A percentile compares a stretch with the other conserved stretches of the same genome.
Conservation (phyloP, 1,139 yeast genomes). For the Hemisphaericaspora lyxosophila region DNA sequence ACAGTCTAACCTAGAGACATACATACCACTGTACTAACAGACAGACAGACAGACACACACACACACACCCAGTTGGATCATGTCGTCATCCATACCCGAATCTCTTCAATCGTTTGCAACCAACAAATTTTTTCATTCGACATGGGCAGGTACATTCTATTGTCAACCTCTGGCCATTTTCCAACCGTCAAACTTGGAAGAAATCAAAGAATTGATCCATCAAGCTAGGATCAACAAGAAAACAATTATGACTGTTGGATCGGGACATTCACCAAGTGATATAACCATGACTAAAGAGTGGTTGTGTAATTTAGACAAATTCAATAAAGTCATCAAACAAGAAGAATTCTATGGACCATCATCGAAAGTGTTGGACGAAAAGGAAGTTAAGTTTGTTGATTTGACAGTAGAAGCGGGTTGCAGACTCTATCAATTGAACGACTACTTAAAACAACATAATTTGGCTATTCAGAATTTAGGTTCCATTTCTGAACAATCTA, state of each 20-base stretch:
- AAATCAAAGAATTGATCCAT: constrained; percentile 62
- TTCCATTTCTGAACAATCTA: constrained; percentile 88
- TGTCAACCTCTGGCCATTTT: constrained; percentile 76
- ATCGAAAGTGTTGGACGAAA: constrained; percentile 15
- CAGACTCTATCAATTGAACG: constrained; percentile 75
- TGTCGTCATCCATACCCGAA: constrained; percentile 24
- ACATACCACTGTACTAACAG: too few species aligned
- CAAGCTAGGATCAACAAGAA: constrained; percentile 60
- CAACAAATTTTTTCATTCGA: constrained; percentile 50
- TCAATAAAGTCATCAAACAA: constrained; percentile 53
- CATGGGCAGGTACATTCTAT: constrained; percentile 91
- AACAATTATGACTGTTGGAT: constrained; percentile 83
- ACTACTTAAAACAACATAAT: constrained; percentile 57
- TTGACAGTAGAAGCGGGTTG: constrained; percentile 92
- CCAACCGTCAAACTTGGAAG: constrained; percentile 69
- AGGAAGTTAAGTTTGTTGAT: constrained; percentile 72
- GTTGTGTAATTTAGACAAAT: constrained; percentile 82
- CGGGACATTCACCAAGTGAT: constrained; percentile 94
- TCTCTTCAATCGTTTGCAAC: constrained; percentile 34
- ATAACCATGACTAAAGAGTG: constrained; percentile 87
- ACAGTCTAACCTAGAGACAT: too few species aligned
- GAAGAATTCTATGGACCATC: constrained; percentile 38
- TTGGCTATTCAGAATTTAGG: constrained; percentile 90
- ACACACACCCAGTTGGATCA: too few species aligned
- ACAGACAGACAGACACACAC: too few species aligned